Evolutionary conservation across 2,329 filamentous ascomycete species (phyloP).

Genomic region (Diaporthe nobilis): DNA sequence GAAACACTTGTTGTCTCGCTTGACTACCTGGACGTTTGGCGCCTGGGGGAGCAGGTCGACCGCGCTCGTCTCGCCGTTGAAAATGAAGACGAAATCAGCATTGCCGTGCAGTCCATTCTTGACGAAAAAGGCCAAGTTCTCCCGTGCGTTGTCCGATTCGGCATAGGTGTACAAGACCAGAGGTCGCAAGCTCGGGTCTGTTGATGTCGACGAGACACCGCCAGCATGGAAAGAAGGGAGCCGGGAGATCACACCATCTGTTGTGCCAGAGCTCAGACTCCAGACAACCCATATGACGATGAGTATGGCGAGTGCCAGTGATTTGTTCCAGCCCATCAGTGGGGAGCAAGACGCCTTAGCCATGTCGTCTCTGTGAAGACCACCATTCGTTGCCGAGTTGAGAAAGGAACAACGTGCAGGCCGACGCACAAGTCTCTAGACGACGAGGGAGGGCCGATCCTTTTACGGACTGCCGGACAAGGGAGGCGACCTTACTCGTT

Average conservation of each 20-base stretch:
- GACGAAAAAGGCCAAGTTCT: conserved; percentile 52
- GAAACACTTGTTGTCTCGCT: conserved; percentile 49
- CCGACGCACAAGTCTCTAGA: background rate
- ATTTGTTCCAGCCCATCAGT: conserved; percentile 37
- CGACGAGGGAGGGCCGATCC: background rate
- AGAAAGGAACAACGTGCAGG: background rate
- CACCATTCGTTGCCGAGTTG: background rate
- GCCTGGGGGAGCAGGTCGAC: conserved; percentile 44
- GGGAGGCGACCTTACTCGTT: conserved; percentile 14
- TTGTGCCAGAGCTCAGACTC: conserved; percentile 23
- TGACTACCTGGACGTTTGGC: conserved; percentile 49
- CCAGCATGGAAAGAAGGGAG: conserved; percentile 24
- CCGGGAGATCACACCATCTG: conserved; percentile 29
- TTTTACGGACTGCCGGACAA: conserved; percentile 19
- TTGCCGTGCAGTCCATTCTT: conserved; percentile 50
- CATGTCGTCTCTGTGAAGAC: conserved; percentile 14
- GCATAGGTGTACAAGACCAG: conserved; percentile 53
- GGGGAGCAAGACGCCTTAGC: conserved; percentile 23
- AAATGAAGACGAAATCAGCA: conserved; percentile 55
- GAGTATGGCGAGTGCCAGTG: conserved; percentile 31
- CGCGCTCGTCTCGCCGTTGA: conserved; percentile 50
- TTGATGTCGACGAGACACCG: background rate
- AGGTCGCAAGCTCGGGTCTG: conserved; percentile 36
- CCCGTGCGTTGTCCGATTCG: conserved; percentile 49
- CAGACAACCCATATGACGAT: conserved; percentile 37